Conservation (phyloP, 2,329 filamentous ascomycete species). For the Ophiostoma populinum region DNA sequence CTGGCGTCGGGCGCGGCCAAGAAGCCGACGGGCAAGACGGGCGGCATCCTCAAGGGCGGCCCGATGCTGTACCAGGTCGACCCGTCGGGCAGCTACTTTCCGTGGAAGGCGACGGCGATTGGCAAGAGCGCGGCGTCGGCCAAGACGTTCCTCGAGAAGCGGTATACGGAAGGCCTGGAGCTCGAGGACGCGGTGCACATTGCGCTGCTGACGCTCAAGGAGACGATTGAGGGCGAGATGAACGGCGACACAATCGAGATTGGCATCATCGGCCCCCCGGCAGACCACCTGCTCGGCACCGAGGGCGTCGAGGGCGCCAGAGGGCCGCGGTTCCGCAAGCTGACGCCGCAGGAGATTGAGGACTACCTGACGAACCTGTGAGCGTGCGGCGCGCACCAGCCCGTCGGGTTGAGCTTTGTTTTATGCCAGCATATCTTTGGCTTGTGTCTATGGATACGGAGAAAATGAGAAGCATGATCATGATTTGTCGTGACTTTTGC, state of each 20-base stretch:
- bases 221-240: slow-evolving; percentile 99
- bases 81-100: slow-evolving; percentile 96
- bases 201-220: slow-evolving; percentile 89
- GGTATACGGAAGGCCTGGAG: slow-evolving; percentile 93
- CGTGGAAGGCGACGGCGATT: slow-evolving; percentile 98
- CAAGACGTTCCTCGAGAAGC: slow-evolving; percentile 98
- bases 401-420: no score
- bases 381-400: no score
- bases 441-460: no score
- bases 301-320: slow-evolving; percentile 75
- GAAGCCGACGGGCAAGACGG: slow-evolving; percentile 70
- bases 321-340: slow-evolving; percentile 79
- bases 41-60: slow-evolving; percentile 85
- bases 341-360: slow-evolving; percentile 96
- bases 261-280: slow-evolving; percentile 88
- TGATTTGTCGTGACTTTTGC: no score
- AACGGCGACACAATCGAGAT: slow-evolving; percentile 98
- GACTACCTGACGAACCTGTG: slow-evolving; percentile 98
- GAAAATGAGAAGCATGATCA: no score
- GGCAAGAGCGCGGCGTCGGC: slow-evolving; percentile 96
- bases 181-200: slow-evolving; percentile 98
- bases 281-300: slow-evolving; percentile 79
- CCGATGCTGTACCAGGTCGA: slow-evolving; percentile 98
- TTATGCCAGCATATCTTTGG: no score
- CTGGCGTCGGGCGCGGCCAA: slow-evolving; percentile 41